Evolutionary conservation across 169 alveolate genomes (phyloP).

Genomic region (Babesia divergens): DNA sequence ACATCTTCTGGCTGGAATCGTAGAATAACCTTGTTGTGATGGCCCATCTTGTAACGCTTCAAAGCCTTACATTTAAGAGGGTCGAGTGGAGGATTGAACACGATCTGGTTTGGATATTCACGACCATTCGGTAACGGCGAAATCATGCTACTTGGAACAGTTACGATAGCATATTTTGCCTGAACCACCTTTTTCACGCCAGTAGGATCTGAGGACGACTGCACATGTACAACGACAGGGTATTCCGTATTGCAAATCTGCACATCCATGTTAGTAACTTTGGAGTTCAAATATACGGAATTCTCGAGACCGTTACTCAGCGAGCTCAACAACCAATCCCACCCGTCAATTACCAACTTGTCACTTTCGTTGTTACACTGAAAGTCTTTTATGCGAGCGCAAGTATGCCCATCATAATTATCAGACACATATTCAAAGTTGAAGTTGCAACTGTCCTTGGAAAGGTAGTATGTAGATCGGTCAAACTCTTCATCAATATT

Average conservation of each 20-base stretch:
- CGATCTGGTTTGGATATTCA: constrained; percentile 53
- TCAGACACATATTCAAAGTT: constrained; percentile 45
- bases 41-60: constrained; percentile 71
- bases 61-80: constrained; percentile 62
- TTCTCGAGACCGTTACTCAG: constrained; percentile 49
- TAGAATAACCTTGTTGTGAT: constrained; percentile 74
- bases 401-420: constrained; percentile 38
- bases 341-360: constrained; percentile 73
- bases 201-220: not conserved
- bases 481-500: constrained; percentile 33
- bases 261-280: constrained; percentile 45
- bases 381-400: constrained; percentile 44
- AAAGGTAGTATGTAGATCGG: constrained; percentile 2
- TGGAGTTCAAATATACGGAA: constrained; percentile 60
- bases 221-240: constrained; percentile 8
- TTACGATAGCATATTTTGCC: constrained; percentile 19
- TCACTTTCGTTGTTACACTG: constrained; percentile 58
- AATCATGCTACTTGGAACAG: constrained; percentile 38
- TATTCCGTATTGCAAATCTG: constrained; percentile 5
- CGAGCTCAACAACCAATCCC: constrained; percentile 73
- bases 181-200: not conserved
- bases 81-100: constrained; percentile 65
- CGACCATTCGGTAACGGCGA: constrained; percentile 24
- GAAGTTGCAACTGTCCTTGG: constrained; percentile 17
- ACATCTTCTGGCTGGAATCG: constrained; percentile 65